Evolutionary conservation across 805 yeast genomes (phyloP).

Genomic region (Candida xiaguanensis): DNA sequence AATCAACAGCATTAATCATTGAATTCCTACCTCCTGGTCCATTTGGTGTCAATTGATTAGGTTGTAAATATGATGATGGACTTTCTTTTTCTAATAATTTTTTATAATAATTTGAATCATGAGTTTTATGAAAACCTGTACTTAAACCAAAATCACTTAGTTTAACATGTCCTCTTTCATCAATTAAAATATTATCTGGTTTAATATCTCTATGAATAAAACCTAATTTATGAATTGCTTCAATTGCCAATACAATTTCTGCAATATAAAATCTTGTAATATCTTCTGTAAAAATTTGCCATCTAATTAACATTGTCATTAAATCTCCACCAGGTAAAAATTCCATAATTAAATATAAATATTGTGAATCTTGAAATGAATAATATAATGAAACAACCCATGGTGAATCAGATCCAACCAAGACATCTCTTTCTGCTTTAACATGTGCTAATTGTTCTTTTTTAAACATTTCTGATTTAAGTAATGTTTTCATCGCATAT

Average conservation of each 20-base stretch:
- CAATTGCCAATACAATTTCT: constrained; percentile 92
- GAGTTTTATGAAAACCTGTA: constrained; percentile 92
- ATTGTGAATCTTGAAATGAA: constrained; percentile 76
- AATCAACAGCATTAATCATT: constrained; percentile 78
- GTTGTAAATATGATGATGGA: constrained; percentile 20
- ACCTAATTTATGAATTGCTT: constrained; percentile 88
- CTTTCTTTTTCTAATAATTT: constrained; percentile 71
- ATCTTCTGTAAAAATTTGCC: constrained; percentile 92
- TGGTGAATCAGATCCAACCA: constrained; percentile 85
- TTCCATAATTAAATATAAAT: constrained; percentile 76
- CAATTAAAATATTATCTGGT: constrained; percentile 92
- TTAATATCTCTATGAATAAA: constrained; percentile 96
- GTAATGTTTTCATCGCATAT: constrained; percentile 89
- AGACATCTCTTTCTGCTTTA: constrained; percentile 91
- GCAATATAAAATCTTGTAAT: constrained; percentile 93
- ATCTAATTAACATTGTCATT: constrained; percentile 93
- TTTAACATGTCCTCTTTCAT: constrained; percentile 68
- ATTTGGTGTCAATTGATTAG: constrained; percentile 21
- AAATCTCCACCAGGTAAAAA: constrained; percentile 79
- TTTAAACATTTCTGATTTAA: constrained; percentile 89
- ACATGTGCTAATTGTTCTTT: constrained; percentile 94
- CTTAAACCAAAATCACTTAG: constrained; percentile 75
- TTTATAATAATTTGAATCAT: constrained; percentile 81
- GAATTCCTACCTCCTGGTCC: constrained; percentile 54
- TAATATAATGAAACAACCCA: constrained; percentile 85